These are phyloP conservation scores for Mortierella sp. DNA, from an alignment of 371 early-diverging fungal genomes.

Conservation along the genomic window DNA sequence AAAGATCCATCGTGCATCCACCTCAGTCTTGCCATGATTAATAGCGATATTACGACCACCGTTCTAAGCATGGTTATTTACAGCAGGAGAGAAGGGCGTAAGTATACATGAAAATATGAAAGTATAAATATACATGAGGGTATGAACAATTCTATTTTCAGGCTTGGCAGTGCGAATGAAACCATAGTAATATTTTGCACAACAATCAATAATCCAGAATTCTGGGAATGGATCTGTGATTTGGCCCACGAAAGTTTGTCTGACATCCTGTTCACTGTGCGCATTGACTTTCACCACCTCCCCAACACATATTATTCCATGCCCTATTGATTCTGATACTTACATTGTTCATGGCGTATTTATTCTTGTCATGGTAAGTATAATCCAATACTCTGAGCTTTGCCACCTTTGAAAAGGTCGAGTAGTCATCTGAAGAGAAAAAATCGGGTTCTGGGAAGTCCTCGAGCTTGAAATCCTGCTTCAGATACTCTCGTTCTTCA, in stretches of 20 bases:
- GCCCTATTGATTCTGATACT: slow-evolving; percentile 27
- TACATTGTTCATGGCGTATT: slow-evolving; percentile 84
- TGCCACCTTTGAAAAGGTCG: slow-evolving; percentile 70
- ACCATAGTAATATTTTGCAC: not conserved
- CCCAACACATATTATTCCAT: not conserved
- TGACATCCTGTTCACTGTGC: not conserved
- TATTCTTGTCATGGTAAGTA: slow-evolving; percentile 77
- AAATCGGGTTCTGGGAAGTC: slow-evolving; percentile 78
- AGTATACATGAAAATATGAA: not conserved
- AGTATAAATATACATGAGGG: not conserved
- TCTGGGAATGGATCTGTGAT: too few species aligned
- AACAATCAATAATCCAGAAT: not conserved
- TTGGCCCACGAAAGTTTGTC: too few species aligned
- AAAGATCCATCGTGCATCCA: slow-evolving; percentile 74
- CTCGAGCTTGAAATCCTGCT: slow-evolving; percentile 72
- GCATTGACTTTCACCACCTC: not conserved
- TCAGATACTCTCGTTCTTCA: slow-evolving; percentile 66
- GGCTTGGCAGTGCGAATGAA: not conserved
- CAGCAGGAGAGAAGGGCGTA: not conserved
- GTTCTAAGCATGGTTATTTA: slow-evolving; percentile 58
- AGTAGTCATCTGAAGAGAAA: slow-evolving; percentile 73
- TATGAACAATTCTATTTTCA: slow-evolving; percentile 3
- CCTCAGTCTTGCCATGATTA: slow-evolving; percentile 65
- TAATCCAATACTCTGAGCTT: slow-evolving; percentile 74
- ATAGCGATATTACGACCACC: slow-evolving; percentile 78